A percentile compares a stretch with the other conserved stretches of the same genome.
Evolutionary conservation across 2,329 filamentous ascomycete species (phyloP).

Genomic region (Bipolaris cookei): DNA sequence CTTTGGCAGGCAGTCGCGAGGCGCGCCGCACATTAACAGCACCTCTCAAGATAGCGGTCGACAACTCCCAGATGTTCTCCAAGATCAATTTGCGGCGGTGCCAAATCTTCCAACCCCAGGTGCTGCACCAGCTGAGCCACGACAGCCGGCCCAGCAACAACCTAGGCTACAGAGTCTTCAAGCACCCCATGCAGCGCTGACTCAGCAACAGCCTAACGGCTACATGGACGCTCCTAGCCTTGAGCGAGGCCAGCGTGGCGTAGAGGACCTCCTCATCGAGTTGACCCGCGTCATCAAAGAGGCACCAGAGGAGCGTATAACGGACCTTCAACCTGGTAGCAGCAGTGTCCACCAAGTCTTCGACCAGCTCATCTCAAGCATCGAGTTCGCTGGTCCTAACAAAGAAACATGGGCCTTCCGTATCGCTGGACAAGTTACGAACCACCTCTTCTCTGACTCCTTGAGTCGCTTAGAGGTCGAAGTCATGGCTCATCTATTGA

Average conservation of each 20-base stretch:
- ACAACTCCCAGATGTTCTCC: constrained; percentile 67
- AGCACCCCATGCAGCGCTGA: constrained; percentile 43
- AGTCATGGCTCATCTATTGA: constrained; percentile 66
- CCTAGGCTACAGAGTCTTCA: constrained; percentile 51
- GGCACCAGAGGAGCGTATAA: constrained; percentile 63
- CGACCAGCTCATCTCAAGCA: constrained; percentile 61
- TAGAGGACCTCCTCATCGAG: constrained; percentile 62
- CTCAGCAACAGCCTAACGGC: constrained; percentile 64
- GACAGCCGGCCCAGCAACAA: constrained; percentile 62
- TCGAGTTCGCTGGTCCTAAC: constrained; percentile 60
- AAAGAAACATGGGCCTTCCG: constrained; percentile 63
- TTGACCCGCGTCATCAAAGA: constrained; percentile 63
- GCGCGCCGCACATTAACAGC: constrained; percentile 62
- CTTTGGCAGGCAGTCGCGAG: constrained; percentile 84
- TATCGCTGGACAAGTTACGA: constrained; percentile 63
- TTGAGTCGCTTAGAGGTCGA: constrained; percentile 66
- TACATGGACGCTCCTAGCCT: constrained; percentile 56
- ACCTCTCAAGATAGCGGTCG: constrained; percentile 64
- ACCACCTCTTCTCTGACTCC: constrained; percentile 62
- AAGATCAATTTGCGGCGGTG: constrained; percentile 65
- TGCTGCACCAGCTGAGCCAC: constrained; percentile 66
- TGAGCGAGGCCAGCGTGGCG: constrained; percentile 54
- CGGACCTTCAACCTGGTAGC: constrained; percentile 59
- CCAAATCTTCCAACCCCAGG: constrained; percentile 68
- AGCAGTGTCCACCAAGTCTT: constrained; percentile 64